Evolutionary conservation across 176 grass and related monocot species (phyloP).

Genomic region (Thinopyrum elongatum): DNA sequence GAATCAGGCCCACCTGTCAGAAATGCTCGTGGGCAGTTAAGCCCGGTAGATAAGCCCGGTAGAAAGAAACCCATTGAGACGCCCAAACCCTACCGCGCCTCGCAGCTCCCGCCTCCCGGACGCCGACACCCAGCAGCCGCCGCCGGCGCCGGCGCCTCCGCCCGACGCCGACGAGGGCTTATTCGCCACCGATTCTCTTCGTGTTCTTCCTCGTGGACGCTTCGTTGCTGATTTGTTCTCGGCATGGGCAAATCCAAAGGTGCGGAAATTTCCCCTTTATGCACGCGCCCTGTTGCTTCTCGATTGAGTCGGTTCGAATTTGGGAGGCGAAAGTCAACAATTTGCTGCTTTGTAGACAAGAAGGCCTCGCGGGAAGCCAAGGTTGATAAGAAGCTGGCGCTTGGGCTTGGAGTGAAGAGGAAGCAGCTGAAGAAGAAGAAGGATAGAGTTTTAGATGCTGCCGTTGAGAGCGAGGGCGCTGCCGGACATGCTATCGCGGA

Average conservation of each 20-base stretch:
- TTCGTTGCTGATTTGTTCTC: slow-evolving; percentile 16
- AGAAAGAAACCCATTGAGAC: not conserved
- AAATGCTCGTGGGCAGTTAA: not conserved
- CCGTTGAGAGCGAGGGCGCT: slow-evolving; percentile 11
- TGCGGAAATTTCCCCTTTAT: not conserved
- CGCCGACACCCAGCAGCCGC: not conserved
- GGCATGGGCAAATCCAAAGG: slow-evolving; percentile 52
- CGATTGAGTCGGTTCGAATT: not conserved
- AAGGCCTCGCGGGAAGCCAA: slow-evolving; percentile 38
- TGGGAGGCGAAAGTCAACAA: not conserved
- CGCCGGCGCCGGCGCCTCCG: not conserved
- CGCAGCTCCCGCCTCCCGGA: not conserved
- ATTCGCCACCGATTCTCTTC: not conserved
- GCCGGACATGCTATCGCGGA: not conserved
- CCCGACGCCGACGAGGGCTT: too few relatives aligned
- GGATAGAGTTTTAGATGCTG: slow-evolving; percentile 24
- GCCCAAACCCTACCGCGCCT: slow-evolving; percentile 14
- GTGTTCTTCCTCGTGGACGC: not conserved
- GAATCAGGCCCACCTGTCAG: not conserved
- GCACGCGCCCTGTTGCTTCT: not conserved
- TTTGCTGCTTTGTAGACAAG: slow-evolving; percentile 44
- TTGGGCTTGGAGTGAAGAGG: slow-evolving; percentile 62
- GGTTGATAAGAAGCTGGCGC: slow-evolving; percentile 41
- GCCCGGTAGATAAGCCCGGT: slow-evolving; percentile 1
- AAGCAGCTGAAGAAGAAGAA: slow-evolving; percentile 71